phyloP scores from a whole-genome alignment of 768 basidiomycete genomes.

The Russula compacta region DNA sequence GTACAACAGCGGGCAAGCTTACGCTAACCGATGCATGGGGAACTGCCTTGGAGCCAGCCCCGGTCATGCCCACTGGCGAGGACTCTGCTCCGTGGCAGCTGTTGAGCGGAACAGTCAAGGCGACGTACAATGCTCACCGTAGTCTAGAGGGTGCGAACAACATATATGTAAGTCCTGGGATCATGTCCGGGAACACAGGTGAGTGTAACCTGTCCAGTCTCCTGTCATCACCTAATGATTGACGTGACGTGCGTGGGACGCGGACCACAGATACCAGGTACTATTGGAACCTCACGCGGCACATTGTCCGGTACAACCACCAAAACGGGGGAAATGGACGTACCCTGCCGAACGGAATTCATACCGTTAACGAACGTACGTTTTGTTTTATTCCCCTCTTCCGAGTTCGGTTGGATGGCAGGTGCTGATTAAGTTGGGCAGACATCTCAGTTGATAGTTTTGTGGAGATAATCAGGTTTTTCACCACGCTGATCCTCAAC shows the following conservation, averaged over 20 bases:
- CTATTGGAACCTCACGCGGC: slow-evolving; percentile 15
- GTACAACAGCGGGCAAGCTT: slow-evolving; percentile 29
- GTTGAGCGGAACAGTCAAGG: no score
- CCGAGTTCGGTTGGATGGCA: not conserved
- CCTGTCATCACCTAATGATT: no score
- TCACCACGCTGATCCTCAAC: slow-evolving; percentile 55
- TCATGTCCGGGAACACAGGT: slow-evolving; percentile 31
- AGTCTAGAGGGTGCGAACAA: slow-evolving; percentile 21
- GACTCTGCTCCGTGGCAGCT: no score
- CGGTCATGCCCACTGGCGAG: slow-evolving; percentile 30
- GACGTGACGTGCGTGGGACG: not conserved
- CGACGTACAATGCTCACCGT: not conserved
- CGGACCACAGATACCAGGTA: slow-evolving; percentile 1
- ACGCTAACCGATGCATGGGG: slow-evolving; percentile 31
- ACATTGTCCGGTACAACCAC: slow-evolving; percentile 17
- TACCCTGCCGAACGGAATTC: slow-evolving; percentile 25
- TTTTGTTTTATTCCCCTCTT: not conserved
- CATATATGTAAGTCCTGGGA: slow-evolving; percentile 33
- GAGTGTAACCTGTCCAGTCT: not conserved
- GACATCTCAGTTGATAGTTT: slow-evolving; percentile 43
- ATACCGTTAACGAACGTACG: slow-evolving; percentile 48
- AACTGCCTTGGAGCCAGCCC: slow-evolving; percentile 32
- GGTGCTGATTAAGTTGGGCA: slow-evolving; percentile 20
- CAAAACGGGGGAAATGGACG: slow-evolving; percentile 26
- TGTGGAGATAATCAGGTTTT: slow-evolving; percentile 60